A percentile compares a stretch with the other conserved stretches of the same genome.
phyloP scores from a whole-genome alignment of 257 asterid species.

The Gynochthodes officinalis region DNA sequence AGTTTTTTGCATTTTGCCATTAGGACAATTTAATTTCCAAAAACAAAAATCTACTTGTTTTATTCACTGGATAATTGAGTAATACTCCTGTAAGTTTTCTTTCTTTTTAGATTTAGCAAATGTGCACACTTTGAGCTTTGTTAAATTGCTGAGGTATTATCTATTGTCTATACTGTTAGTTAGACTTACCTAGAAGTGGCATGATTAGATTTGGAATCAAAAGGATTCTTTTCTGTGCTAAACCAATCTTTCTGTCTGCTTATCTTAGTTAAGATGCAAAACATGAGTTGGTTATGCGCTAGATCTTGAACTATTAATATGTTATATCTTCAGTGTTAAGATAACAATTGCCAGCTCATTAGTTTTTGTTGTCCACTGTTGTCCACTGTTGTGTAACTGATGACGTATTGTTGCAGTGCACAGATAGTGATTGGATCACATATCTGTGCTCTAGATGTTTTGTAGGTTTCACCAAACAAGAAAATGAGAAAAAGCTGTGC shows the following conservation, averaged over 20 bases:
- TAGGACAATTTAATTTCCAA: not conserved
- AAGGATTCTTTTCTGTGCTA: not conserved
- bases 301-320: not conserved
- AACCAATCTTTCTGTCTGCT: not conserved
- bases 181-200: not conserved
- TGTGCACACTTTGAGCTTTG: not conserved
- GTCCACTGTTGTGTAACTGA: not conserved
- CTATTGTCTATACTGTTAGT: not conserved
- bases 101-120: not conserved
- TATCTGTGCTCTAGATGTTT: not conserved
- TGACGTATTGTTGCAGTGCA: not conserved
- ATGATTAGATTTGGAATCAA: not conserved
- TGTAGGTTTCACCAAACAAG: not conserved
- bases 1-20: not conserved
- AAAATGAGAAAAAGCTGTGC: no score
- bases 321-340: not conserved
- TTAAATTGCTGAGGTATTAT: not conserved
- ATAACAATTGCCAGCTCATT: not conserved
- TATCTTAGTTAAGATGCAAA: not conserved
- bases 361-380: not conserved
- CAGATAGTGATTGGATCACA: not conserved
- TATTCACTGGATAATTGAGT: not conserved
- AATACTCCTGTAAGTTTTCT: not conserved
- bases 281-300: not conserved
- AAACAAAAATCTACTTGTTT: not conserved